Conservation (phyloP, 2,329 filamentous ascomycete genomes). For the Juglanconis juglandina region DNA sequence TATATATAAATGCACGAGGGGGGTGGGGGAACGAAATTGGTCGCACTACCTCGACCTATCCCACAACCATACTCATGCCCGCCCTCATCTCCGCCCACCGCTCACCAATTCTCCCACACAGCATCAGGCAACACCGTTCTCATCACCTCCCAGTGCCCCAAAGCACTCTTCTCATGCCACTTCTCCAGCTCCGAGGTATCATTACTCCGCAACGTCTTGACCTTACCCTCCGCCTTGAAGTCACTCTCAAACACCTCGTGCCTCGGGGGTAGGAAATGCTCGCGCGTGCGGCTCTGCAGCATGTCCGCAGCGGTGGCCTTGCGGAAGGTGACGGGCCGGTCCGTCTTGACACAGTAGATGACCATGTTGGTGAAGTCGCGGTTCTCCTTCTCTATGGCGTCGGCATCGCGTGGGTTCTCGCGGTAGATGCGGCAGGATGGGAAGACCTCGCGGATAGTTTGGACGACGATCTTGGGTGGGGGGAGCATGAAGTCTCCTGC, state of each 20-base stretch:
- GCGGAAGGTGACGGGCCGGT: constrained; percentile 60
- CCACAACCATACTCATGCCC: not conserved
- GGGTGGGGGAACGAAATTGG: too few species aligned
- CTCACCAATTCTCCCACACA: constrained; percentile 87
- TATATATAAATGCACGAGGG: too few species aligned
- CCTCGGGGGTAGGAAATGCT: constrained; percentile 67
- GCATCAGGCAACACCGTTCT: constrained; percentile 70
- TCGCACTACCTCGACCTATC: not conserved
- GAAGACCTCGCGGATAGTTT: constrained; percentile 79
- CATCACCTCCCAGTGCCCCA: constrained; percentile 92
- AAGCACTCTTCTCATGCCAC: constrained; percentile 72
- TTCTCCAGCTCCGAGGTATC: constrained; percentile 64
- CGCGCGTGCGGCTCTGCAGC: constrained; percentile 67
- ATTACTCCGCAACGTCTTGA: constrained; percentile 56
- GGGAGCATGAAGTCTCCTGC: constrained; percentile 81
- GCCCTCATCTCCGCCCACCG: not conserved
- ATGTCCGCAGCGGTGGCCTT: constrained; percentile 62
- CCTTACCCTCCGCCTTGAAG: constrained; percentile 39
- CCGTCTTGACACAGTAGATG: constrained; percentile 78
- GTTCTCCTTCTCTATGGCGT: constrained; percentile 43
- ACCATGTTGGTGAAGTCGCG: constrained; percentile 93
- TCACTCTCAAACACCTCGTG: constrained; percentile 61
- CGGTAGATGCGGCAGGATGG: constrained; percentile 89
- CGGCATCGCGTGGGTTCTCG: constrained; percentile 59
- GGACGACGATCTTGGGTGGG: constrained; percentile 72